Base-by-base conservation (phyloP, 2,329 filamentous ascomycete species). In the Calonectria pseudoturangicola region DNA sequence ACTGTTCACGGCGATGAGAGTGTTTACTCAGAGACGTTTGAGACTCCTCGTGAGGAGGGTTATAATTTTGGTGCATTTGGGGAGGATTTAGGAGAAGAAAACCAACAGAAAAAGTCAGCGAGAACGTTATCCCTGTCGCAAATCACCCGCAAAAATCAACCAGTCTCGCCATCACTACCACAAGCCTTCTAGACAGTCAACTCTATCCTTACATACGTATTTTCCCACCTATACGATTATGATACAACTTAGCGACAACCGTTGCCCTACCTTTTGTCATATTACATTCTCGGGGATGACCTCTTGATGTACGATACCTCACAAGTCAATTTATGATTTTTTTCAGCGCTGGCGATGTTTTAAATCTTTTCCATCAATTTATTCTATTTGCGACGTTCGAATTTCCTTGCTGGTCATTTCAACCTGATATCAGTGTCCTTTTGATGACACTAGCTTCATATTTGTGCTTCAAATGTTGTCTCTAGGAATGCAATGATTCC, bases 71-170 rank as follows among this genome's bases (percentile, higher is more conserved):
- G 85, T 3, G 85, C 78, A 4, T 87, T 85, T 72, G 85, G 84
- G 1, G 87, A 86, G 80, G 86, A 86, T 78, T 81, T 86, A 73
- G 84, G 84, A 30, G 84, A 84, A 25, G 83, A 85, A 63, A 82
- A 83, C 12, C 77, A 82, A 25, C 82, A 84, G 64, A 88, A 89
- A 74, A 90, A 86, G 80, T 90, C 92, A 1, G 90, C 90, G 27
- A 89, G 90, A 75, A 93, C 91, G 51, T 87, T 95, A 79, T 94
- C 90, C 33, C 85, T 93, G 13, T 90, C 90, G 72, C 90, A 91
- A 79, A 81, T 92, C 76, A 92, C 90, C 1, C 83, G 73, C 15
- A 79, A 74, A 56, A 72, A 68, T 62, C 60, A 75, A 18, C 75
- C 76, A 48, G 70, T 75, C 60, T 74, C 78, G 12, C 80, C 79